A percentile compares a stretch with the other conserved stretches of the same genome.
Evolutionary conservation across 805 yeast genomes (phyloP).

Genomic region (Brettanomyces naardenensis): DNA sequence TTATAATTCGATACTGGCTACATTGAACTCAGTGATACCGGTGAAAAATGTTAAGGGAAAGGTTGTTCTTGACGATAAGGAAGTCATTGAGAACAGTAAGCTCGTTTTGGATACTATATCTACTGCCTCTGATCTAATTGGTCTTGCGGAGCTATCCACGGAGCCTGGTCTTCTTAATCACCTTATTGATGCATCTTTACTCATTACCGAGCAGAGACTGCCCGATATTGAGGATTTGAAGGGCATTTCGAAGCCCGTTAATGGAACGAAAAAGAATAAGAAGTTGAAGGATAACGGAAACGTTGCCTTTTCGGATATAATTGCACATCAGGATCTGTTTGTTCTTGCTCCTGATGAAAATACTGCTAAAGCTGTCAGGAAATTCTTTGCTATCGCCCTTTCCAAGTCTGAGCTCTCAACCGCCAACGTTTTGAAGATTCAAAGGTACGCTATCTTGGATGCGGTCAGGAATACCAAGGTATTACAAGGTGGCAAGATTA

Average conservation of each 20-base stretch:
- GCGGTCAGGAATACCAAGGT: conserved; percentile 25
- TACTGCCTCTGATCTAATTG: conserved; percentile 19
- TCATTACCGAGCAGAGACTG: conserved; percentile 33
- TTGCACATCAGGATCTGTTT: conserved; percentile 59
- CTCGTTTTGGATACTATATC: conserved; percentile 25
- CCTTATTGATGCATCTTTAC: conserved; percentile 49
- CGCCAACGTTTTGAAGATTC: conserved; percentile 54
- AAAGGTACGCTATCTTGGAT: conserved; percentile 34
- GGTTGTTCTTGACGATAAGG: conserved; percentile 31
- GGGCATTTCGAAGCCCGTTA: background rate
- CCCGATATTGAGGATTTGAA: conserved; percentile 12
- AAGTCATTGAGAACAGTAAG: conserved; percentile 21
- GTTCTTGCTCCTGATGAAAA: conserved; percentile 29
- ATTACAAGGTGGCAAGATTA: conserved; percentile 20
- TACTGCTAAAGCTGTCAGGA: conserved; percentile 29
- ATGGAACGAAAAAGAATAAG: conserved; percentile 11
- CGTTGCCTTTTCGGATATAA: conserved; percentile 57
- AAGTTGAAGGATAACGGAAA: conserved; percentile 30
- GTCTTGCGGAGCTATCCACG: conserved; percentile 20
- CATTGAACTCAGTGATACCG: conserved; percentile 56
- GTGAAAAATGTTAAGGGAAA: conserved; percentile 31
- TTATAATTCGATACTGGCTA: conserved; percentile 38
- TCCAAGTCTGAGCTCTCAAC: conserved; percentile 47
- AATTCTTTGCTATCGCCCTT: conserved; percentile 43
- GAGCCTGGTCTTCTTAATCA: conserved; percentile 49